These are phyloP conservation scores for Trichoderma erinaceum DNA, from an alignment of 495 filamentous ascomycete species.

Conservation along the genomic window DNA sequence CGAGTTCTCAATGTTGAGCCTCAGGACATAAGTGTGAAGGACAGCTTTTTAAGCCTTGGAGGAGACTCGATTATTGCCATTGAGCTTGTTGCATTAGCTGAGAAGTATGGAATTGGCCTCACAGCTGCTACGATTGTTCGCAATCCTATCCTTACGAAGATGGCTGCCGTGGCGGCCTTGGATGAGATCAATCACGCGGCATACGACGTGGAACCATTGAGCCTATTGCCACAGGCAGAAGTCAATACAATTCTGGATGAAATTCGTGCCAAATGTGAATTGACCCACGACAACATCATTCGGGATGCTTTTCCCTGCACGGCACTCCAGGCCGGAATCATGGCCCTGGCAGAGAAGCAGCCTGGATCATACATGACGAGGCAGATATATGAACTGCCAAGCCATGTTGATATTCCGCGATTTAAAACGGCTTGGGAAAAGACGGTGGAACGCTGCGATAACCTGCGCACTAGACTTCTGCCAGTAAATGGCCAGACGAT, in stretches of 20 bases:
- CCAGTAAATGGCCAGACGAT: constrained; percentile 15
- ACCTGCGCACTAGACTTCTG: constrained; percentile 63
- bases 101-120: constrained; percentile 36
- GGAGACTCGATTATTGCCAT: constrained; percentile 37
- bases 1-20: constrained; percentile 33
- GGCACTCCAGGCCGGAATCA: constrained; percentile 25
- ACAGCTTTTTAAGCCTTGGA: constrained; percentile 37
- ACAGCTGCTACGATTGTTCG: constrained; percentile 21
- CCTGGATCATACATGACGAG: constrained; percentile 12
- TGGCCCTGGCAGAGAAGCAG: constrained; percentile 31
- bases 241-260: background rate
- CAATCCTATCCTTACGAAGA: background rate
- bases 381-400: background rate
- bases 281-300: background rate
- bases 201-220: background rate
- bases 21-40: constrained; percentile 36
- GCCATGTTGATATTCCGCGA: constrained; percentile 31
- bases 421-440: constrained; percentile 46
- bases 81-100: constrained; percentile 32
- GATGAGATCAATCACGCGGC: background rate
- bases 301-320: constrained; percentile 5
- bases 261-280: background rate
- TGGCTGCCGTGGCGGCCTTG: background rate
- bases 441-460: constrained; percentile 50
- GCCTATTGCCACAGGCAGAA: background rate